phyloP scores from a whole-genome alignment of 2,329 filamentous ascomycete species.

The Alternaria solani region DNA sequence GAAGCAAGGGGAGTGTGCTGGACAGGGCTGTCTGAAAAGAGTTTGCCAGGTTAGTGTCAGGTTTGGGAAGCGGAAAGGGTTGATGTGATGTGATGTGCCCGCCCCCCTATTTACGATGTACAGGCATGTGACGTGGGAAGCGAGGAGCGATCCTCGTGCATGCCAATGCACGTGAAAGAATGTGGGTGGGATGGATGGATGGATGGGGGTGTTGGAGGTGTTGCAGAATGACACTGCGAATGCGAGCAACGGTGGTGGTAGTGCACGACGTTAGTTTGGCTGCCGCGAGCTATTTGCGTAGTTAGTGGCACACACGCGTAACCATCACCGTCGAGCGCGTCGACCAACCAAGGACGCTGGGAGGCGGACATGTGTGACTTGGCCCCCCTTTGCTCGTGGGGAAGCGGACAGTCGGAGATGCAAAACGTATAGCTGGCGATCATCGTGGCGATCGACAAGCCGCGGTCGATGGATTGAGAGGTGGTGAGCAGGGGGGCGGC shows the following conservation, averaged over 20 bases:
- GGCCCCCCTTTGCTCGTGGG: not conserved
- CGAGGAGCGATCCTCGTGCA: not conserved
- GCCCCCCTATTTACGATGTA: not conserved
- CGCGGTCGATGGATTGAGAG: not conserved
- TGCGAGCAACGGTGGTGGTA: not conserved
- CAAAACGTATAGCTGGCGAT: not conserved
- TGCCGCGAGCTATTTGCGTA: not conserved
- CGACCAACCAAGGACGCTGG: not conserved
- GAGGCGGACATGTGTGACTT: not conserved
- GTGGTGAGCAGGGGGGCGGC: not conserved
- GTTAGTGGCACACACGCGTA: not conserved
- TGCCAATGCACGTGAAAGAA: not conserved
- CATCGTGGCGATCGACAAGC: constrained; percentile 1
- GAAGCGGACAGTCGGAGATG: not conserved
- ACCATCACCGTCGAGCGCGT: not conserved
- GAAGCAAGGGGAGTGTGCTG: not conserved
- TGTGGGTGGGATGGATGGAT: too few relatives aligned
- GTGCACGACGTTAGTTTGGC: constrained; percentile 1
- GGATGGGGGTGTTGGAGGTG: not conserved
- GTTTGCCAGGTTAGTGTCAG: not conserved
- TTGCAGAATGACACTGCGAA: not conserved
- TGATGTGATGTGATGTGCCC: not conserved
- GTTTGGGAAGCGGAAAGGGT: not conserved
- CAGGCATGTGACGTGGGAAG: too few relatives aligned
- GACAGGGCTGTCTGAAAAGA: not conserved